Percentiles rank a stretch among this genome's conserved stretches.
These are phyloP conservation scores for Penicillium nucicola DNA, from an alignment of 495 filamentous ascomycete species.

Conservation along the genomic window DNA sequence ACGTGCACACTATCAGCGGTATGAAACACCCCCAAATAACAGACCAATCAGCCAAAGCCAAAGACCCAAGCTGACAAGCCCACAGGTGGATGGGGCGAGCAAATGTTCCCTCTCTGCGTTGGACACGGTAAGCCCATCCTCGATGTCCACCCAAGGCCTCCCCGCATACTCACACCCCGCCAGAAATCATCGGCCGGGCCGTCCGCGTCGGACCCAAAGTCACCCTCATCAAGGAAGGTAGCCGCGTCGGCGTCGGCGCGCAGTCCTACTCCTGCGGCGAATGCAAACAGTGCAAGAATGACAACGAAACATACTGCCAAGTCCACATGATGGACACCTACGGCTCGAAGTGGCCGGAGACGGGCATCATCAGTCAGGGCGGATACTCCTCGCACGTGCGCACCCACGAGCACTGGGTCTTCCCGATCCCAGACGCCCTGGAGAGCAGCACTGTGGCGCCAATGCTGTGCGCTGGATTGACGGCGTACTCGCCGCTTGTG, in stretches of 20 bases:
- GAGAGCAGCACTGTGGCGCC: slow-evolving; percentile 67
- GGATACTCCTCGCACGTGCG: slow-evolving; percentile 69
- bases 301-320: slow-evolving; percentile 79
- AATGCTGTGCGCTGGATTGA: slow-evolving; percentile 88
- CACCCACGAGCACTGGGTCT: slow-evolving; percentile 70
- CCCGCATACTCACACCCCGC: neutral
- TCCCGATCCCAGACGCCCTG: slow-evolving; percentile 76
- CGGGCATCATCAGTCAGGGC: slow-evolving; percentile 59
- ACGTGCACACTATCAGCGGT: slow-evolving; percentile 73
- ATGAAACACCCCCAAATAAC: neutral
- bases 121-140: slow-evolving; percentile 53
- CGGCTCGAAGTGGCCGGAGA: slow-evolving; percentile 60
- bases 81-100: slow-evolving; percentile 66
- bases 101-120: slow-evolving; percentile 65
- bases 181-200: slow-evolving; percentile 68
- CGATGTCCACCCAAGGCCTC: neutral
- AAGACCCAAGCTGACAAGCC: slow-evolving; percentile 5
- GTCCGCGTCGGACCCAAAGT: slow-evolving; percentile 69
- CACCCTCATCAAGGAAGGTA: slow-evolving; percentile 63
- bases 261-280: slow-evolving; percentile 71
- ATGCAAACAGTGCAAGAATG: slow-evolving; percentile 64
- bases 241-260: slow-evolving; percentile 77
- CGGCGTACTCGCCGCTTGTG: slow-evolving; percentile 74
- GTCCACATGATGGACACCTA: slow-evolving; percentile 61
- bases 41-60: neutral